These are phyloP conservation scores for Pythium volutum DNA, from an alignment of 352 stramenopile species.

Conservation along the genomic window DNA sequence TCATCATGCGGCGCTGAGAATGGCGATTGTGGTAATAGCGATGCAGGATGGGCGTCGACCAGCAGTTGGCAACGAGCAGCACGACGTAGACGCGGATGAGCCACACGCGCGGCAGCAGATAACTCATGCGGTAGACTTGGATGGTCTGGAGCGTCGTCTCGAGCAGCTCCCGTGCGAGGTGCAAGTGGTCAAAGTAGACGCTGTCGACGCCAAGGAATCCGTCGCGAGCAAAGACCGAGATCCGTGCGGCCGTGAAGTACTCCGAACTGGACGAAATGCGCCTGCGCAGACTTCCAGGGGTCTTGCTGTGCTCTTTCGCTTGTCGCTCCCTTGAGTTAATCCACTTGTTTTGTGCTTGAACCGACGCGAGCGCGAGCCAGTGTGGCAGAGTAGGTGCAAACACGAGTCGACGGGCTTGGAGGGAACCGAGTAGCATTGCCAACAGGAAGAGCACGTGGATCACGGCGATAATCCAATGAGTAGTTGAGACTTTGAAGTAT, in stretches of 20 bases:
- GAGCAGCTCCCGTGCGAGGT: background rate
- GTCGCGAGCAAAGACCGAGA: background rate
- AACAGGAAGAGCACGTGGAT: background rate
- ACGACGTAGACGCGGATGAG: slow-evolving; percentile 1
- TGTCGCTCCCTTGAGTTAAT: too few relatives aligned
- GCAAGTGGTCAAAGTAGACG: slow-evolving; percentile 1
- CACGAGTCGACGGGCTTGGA: background rate
- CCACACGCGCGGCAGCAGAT: slow-evolving; percentile 1
- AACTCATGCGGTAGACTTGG: background rate
- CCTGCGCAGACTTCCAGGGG: background rate
- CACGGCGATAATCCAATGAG: background rate
- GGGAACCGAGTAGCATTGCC: background rate
- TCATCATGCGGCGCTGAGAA: too few relatives aligned
- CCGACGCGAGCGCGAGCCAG: background rate
- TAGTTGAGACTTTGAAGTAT: background rate
- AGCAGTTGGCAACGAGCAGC: slow-evolving; percentile 5
- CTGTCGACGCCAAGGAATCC: background rate
- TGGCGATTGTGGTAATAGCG: background rate
- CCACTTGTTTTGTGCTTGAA: background rate
- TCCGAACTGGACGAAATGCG: background rate
- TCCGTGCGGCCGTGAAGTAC: background rate
- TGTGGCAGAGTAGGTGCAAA: background rate
- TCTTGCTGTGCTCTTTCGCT: too few relatives aligned
- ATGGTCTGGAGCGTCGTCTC: background rate
- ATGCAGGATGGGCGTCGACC: background rate